Conservation (phyloP, 1,284 basidiomycete species). For the Malassezia furfur region DNA sequence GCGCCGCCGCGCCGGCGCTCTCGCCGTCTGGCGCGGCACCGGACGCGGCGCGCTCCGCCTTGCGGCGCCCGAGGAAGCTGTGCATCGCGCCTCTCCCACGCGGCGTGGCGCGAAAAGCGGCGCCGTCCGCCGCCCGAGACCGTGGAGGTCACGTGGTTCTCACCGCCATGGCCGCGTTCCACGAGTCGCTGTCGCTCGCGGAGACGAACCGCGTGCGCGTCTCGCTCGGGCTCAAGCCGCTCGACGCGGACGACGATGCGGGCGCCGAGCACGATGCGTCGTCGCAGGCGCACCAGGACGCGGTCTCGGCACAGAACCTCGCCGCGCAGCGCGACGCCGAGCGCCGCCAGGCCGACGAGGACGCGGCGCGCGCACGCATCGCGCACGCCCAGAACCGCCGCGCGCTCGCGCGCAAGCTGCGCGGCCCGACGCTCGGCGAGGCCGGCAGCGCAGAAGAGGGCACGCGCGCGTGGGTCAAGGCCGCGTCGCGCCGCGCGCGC, state of each 20-base stretch:
- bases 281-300: constrained; percentile 49
- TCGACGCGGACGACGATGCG: constrained; percentile 52
- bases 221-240: constrained; percentile 82
- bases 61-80: constrained; percentile 12
- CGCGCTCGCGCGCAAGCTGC: constrained; percentile 78
- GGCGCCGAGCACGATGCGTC: constrained; percentile 27
- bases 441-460: constrained; percentile 52
- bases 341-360: constrained; percentile 63
- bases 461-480: constrained; percentile 63
- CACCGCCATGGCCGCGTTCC: constrained; percentile 38
- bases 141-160: not conserved
- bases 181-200: constrained; percentile 77
- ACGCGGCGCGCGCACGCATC: constrained; percentile 50
- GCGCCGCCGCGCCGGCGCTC: not conserved
- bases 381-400: constrained; percentile 63
- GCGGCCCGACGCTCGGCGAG: constrained; percentile 79
- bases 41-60: constrained; percentile 1
- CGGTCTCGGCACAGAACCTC: constrained; percentile 26
- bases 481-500: constrained; percentile 74
- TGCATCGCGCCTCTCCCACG: constrained; percentile 3
- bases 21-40: not conserved
- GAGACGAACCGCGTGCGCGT: constrained; percentile 97
- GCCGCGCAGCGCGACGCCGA: constrained; percentile 58
- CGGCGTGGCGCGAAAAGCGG: not conserved
- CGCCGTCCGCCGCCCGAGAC: not conserved